A percentile compares a stretch with the other conserved stretches of the same genome.
These are phyloP conservation scores for Syzygium malaccense DNA, from an alignment of 441 rosid species.

Conservation along the genomic window DNA sequence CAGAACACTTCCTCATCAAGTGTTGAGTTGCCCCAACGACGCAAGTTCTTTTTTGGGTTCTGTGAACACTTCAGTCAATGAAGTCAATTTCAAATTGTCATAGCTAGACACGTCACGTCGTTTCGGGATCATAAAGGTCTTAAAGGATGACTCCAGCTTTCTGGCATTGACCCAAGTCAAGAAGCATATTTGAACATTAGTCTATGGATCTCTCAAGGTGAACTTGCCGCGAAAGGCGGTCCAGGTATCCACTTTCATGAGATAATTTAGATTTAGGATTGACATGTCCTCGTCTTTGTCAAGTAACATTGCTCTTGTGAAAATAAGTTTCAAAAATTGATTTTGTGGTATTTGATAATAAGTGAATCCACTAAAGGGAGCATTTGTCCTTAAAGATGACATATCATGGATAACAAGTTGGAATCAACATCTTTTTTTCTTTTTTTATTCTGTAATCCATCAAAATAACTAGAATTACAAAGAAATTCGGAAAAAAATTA, in stretches of 20 bases:
- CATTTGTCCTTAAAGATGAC: too few relatives aligned
- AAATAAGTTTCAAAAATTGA: too few relatives aligned
- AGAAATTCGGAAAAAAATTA: too few relatives aligned
- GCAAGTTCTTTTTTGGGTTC: background rate
- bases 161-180: background rate
- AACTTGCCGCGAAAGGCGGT: background rate
- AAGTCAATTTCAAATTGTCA: background rate
- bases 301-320: background rate
- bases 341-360: too few relatives aligned
- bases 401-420: background rate
- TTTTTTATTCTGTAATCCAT: too few relatives aligned
- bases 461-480: too few relatives aligned
- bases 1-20: background rate
- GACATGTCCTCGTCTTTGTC: background rate
- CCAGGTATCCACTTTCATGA: too few relatives aligned
- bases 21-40: background rate
- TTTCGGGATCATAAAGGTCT: background rate
- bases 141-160: background rate
- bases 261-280: too few relatives aligned
- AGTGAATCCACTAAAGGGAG: too few relatives aligned
- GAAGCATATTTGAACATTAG: background rate
- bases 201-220: background rate
- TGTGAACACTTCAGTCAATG: background rate
- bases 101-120: background rate
- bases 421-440: too few relatives aligned